Evolutionary conservation across 2,329 filamentous ascomycete species (phyloP).

Genomic region (Myriosclerotinia curreyana): DNA sequence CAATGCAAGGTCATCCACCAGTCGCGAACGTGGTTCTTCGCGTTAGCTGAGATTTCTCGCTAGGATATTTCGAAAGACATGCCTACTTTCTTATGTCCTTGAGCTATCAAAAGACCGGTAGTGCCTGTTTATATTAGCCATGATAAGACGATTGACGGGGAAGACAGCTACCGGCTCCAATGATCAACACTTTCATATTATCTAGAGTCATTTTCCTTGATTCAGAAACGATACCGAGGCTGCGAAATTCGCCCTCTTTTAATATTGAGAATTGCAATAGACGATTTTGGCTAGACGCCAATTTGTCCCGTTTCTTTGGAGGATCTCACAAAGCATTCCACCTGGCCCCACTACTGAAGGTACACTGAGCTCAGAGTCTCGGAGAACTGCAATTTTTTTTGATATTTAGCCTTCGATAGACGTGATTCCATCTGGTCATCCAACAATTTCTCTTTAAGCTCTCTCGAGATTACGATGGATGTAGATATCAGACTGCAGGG

Average conservation of each 20-base stretch:
- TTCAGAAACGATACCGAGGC: not conserved
- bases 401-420: not conserved
- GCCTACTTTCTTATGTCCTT: slow-evolving; percentile 16
- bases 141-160: no score
- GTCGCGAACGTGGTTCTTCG: slow-evolving; percentile 1
- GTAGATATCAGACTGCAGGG: not conserved
- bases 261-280: not conserved
- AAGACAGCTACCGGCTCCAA: slow-evolving; percentile 14
- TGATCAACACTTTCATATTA: slow-evolving; percentile 17
- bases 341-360: not conserved
- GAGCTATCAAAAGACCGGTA: slow-evolving; percentile 15
- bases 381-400: not conserved
- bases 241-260: not conserved
- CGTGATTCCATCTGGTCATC: not conserved
- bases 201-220: not conserved
- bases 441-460: not conserved
- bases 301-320: not conserved
- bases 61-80: slow-evolving; percentile 13
- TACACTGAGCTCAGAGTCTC: not conserved
- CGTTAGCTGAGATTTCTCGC: not conserved
- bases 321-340: not conserved
- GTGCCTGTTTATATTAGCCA: slow-evolving; percentile 8
- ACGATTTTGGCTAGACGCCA: not conserved
- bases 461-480: not conserved
- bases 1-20: slow-evolving; percentile 20